phyloP scores from a whole-genome alignment of 495 filamentous ascomycete species.

The Penicillium psychrofluorescens region DNA sequence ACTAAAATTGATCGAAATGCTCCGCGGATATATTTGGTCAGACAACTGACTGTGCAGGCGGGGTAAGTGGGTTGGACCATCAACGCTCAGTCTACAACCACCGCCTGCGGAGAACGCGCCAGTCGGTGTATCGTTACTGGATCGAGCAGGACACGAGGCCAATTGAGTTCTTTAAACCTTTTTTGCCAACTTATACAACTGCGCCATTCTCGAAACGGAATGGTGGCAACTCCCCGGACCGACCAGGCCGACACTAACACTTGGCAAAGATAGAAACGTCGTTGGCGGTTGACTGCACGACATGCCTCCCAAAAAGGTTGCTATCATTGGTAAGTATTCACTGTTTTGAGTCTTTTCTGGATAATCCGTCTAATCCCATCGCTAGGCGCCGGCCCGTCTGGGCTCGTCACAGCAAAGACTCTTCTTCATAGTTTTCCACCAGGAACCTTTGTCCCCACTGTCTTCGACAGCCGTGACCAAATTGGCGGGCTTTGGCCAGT shows the following conservation, averaged over 20 bases:
- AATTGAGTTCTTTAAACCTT: too few relatives aligned
- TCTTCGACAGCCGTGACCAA: constrained; percentile 59
- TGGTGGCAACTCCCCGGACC: neutral
- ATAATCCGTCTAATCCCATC: neutral
- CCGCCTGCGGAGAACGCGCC: too few relatives aligned
- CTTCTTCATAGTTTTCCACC: constrained; percentile 52
- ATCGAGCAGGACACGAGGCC: too few relatives aligned
- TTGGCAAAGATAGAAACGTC: neutral
- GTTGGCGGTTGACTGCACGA: neutral
- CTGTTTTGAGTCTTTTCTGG: neutral
- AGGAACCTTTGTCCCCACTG: constrained; percentile 56
- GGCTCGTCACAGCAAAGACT: constrained; percentile 75
- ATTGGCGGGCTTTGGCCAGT: constrained; percentile 69
- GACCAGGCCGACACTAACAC: neutral
- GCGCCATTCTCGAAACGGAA: neutral
- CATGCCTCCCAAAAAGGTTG: constrained; percentile 49
- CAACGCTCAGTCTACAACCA: too few relatives aligned
- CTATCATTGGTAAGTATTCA: constrained; percentile 53
- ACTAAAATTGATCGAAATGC: too few relatives aligned
- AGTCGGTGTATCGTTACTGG: too few relatives aligned
- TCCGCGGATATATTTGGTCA: too few relatives aligned
- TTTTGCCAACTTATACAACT: too few relatives aligned
- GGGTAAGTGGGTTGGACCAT: too few relatives aligned
- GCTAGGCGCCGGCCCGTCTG: constrained; percentile 71
- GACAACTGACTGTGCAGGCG: too few relatives aligned